These are phyloP conservation scores for Odontarrhena argentea DNA, from an alignment of 345 rosid species.

Conservation along the genomic window DNA sequence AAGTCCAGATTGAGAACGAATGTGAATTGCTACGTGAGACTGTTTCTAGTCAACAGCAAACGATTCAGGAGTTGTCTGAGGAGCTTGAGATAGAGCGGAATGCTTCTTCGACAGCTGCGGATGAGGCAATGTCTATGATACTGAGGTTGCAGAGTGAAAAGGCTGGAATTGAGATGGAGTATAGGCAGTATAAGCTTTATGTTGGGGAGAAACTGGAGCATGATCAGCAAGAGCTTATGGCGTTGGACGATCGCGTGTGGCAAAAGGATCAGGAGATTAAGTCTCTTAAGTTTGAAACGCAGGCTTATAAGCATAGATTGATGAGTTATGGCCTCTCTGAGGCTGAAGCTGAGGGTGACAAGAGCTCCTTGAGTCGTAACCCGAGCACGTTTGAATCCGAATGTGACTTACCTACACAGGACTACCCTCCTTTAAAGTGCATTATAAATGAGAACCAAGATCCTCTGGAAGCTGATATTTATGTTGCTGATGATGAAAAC, in stretches of 20 bases:
- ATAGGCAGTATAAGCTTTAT: constrained; percentile 63
- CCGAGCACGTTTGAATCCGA: constrained; percentile 51
- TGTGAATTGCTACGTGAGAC: constrained; percentile 72
- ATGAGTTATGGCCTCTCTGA: constrained; percentile 86
- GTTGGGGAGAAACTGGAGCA: constrained; percentile 76
- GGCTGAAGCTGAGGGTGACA: constrained; percentile 71
- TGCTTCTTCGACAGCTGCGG: constrained; percentile 75
- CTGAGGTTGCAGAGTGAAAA: constrained; percentile 81
- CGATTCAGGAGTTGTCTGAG: constrained; percentile 68
- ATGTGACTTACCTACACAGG: constrained; percentile 49
- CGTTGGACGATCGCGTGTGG: constrained; percentile 62
- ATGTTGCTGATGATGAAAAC: constrained; percentile 70
- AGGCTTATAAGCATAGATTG: constrained; percentile 96
- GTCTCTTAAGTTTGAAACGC: constrained; percentile 77
- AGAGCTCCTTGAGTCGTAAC: constrained; percentile 42
- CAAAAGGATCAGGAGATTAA: constrained; percentile 77
- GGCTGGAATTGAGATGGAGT: constrained; percentile 80
- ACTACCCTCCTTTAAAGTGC: constrained; percentile 91
- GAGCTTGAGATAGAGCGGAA: constrained; percentile 91
- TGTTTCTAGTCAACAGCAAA: constrained; percentile 67
- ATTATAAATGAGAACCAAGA: constrained; percentile 56
- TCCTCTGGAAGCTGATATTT: constrained; percentile 55
- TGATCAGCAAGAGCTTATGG: constrained; percentile 70
- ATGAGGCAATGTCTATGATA: constrained; percentile 88
- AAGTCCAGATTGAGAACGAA: constrained; percentile 80